phyloP scores from a whole-genome alignment of 2,329 filamentous ascomycete species.

The Neofusicoccum parvum region DNA sequence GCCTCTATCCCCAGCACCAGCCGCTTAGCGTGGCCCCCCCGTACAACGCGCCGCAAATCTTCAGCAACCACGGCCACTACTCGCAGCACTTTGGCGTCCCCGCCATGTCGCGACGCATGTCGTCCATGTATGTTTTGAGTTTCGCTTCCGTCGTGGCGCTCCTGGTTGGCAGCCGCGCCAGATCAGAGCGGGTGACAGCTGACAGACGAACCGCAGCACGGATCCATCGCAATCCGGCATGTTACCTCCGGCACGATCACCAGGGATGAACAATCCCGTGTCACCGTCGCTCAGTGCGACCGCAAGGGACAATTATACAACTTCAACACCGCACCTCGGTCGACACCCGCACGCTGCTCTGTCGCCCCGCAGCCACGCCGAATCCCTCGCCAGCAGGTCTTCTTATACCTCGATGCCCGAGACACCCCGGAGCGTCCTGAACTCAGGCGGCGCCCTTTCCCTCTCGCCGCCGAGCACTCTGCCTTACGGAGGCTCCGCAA shows the following conservation, averaged over 20 bases:
- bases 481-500: conserved; percentile 25
- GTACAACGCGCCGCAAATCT: conserved; percentile 40
- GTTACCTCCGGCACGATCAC: conserved; percentile 47
- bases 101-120: conserved; percentile 34
- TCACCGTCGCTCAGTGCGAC: conserved; percentile 43
- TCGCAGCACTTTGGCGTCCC: conserved; percentile 37
- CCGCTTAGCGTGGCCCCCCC: conserved; percentile 32
- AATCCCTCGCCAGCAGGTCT: conserved; percentile 21
- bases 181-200: conserved; percentile 39
- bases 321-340: conserved; percentile 40
- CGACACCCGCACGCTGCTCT: conserved; percentile 34
- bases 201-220: conserved; percentile 41
- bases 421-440: conserved; percentile 39
- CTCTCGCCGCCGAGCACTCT: conserved; percentile 23
- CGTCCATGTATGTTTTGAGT: conserved; percentile 46
- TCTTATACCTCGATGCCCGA: conserved; percentile 18
- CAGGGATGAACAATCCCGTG: conserved; percentile 44
- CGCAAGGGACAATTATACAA: conserved; percentile 50
- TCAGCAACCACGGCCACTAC: conserved; percentile 35
- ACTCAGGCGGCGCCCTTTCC: conserved; percentile 34
- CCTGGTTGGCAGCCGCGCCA: conserved; percentile 13
- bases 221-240: conserved; percentile 52
- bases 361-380: conserved; percentile 39
- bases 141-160: conserved; percentile 16
- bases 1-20: conserved; percentile 37